Base-by-base conservation (phyloP, 75 land plant genomes). In the Selaginella moellendorffii region DNA sequence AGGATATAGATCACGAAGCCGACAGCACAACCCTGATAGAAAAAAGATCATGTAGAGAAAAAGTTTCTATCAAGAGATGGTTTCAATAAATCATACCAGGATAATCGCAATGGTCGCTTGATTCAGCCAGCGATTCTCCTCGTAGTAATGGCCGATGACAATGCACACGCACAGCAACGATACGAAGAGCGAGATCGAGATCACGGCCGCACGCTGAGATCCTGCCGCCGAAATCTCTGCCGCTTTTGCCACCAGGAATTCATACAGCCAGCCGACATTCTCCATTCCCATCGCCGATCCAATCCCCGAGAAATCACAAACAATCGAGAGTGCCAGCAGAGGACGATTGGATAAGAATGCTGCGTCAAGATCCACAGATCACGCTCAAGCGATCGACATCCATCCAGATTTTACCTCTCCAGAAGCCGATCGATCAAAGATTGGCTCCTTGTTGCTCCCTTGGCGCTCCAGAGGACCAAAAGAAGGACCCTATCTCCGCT, bases 81-180 rank as follows among this genome's bases (percentile, higher is more conserved):
- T 23, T 17, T 18, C 68, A 53, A 66, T 14, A 18, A 9, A 53
- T 24, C 18, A 24, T n/a, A 64, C 95, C 69, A 88, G 77, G 1
- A 72, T 24, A 0, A 88, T 77, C 25, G 95, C 90, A 28, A 85
- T 88, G 31, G 82, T 85, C 10, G 90, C 85, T 67, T 88, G 85
- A 28, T 85, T 88, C 78, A 83, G 73, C 95, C 95, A 88, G 28
- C 80, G 66, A 27, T 54, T 80, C 73, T 88, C 95, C 78, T 88
- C 95, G 0, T 85, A 71, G 27, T 85, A 77, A 64, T 88, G 95
- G 18, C 95, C 95, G 5, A 88, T 63, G 31, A 88, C 82, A 56
- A 88, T 88, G 65, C 90, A 88, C 12, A 78, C 83, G 64, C 90
- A 85, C 17, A 88, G 77, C 1, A 88, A 76, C 0, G 84, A 61